Percentiles rank a stretch among this genome's conserved stretches.
phyloP scores from a whole-genome alignment of 352 stramenopile species.

The Globisporangium cederbergense region DNA sequence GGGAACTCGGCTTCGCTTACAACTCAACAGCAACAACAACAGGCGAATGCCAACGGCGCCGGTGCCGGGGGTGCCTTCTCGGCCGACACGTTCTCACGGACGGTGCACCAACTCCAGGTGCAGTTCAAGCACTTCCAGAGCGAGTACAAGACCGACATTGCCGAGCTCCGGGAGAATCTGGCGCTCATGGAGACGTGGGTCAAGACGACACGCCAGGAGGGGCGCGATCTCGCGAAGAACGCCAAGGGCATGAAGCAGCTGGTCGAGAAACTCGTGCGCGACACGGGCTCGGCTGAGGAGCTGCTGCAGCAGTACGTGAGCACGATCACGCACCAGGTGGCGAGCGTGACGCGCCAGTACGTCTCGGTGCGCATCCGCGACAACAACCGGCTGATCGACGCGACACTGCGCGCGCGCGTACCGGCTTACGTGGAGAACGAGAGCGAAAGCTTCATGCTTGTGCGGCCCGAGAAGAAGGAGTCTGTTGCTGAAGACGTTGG shows the following conservation, averaged over 20 bases:
- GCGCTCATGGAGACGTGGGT: conserved; percentile 39
- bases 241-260: conserved; percentile 65
- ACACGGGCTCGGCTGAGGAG: conserved; percentile 62
- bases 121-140: conserved; percentile 38
- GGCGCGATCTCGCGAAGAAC: conserved; percentile 39
- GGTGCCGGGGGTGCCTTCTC: background rate
- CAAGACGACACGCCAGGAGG: conserved; percentile 40
- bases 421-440: conserved; percentile 68
- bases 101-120: conserved; percentile 30
- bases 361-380: conserved; percentile 77
- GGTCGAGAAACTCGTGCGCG: conserved; percentile 73
- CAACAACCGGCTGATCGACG: conserved; percentile 78
- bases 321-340: conserved; percentile 82
- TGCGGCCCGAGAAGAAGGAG: conserved; percentile 48
- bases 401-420: conserved; percentile 64
- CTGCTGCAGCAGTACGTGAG: conserved; percentile 82
- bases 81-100: conserved; percentile 15
- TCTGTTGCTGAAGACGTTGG: conserved; percentile 10
- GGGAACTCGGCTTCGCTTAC: background rate
- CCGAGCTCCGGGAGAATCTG: conserved; percentile 34
- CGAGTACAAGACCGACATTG: conserved; percentile 32
- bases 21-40: conserved; percentile 1
- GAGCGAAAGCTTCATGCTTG: conserved; percentile 63
- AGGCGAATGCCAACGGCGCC: background rate
- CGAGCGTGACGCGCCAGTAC: conserved; percentile 77